Evolutionary conservation across 208 protist genomes (phyloP).

Genomic region (Trypanosoma congolense): DNA sequence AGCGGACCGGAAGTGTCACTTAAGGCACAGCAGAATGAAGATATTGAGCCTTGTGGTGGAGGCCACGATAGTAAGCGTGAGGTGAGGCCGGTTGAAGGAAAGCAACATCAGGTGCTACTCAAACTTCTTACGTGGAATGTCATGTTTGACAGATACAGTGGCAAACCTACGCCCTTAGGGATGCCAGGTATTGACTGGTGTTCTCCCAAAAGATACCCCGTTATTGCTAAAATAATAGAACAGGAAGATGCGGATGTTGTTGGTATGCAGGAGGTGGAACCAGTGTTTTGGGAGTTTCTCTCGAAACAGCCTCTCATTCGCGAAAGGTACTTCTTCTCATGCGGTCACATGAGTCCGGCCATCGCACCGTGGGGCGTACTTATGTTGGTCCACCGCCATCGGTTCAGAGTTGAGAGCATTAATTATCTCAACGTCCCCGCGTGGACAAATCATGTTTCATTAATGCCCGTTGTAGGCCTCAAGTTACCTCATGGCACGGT

Average conservation of each 20-base stretch:
- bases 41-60: no score
- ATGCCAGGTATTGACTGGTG: conserved; percentile 92
- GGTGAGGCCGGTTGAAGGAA: neutral
- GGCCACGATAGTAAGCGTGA: neutral
- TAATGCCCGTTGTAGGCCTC: conserved; percentile 76
- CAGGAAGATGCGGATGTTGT: conserved; percentile 83
- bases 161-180: conserved; percentile 82
- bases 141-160: conserved; percentile 89
- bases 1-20: no score
- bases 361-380: conserved; percentile 80
- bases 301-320: conserved; percentile 64
- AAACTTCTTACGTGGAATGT: conserved; percentile 88
- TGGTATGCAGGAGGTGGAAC: conserved; percentile 88
- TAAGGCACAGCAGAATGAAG: no score
- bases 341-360: conserved; percentile 36
- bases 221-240: conserved; percentile 69
- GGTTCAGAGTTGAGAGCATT: conserved; percentile 39
- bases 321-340: conserved; percentile 75
- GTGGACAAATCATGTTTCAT: conserved; percentile 78
- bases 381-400: conserved; percentile 64
- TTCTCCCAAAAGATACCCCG: conserved; percentile 78
- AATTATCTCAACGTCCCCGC: conserved; percentile 80
- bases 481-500: conserved; percentile 30
- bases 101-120: conserved; percentile 20
- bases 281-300: conserved; percentile 66